Conservation (phyloP, 805 yeast genomes). For the Candida ipomoeae region DNA sequence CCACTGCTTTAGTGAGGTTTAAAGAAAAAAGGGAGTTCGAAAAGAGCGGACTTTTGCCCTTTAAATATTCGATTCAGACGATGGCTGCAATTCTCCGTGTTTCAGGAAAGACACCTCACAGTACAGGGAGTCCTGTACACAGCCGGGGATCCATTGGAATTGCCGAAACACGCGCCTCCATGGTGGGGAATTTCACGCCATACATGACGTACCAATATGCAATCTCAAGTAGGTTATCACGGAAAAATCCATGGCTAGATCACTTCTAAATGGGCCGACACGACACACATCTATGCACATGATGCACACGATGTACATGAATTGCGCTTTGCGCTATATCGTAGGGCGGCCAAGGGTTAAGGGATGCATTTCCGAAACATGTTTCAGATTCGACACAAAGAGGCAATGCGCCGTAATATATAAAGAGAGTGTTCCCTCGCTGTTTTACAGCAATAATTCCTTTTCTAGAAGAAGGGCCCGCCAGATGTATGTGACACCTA, state of each 20-base stretch:
- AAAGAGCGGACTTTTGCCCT: background rate
- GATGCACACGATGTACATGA: background rate
- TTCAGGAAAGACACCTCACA: background rate
- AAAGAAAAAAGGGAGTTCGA: background rate
- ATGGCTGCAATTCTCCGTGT: background rate
- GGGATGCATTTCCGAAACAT: background rate
- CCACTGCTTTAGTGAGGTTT: background rate
- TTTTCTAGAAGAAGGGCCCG: background rate
- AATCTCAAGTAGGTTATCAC: background rate
- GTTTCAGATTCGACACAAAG: background rate
- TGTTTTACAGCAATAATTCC: too few species aligned
- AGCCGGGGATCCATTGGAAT: background rate
- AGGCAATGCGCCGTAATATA: background rate
- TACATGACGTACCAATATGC: background rate
- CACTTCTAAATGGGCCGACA: background rate
- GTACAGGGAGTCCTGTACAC: background rate
- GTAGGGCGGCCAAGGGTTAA: background rate
- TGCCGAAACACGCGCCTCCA: background rate
- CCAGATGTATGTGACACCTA: background rate
- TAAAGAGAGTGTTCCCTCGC: background rate
- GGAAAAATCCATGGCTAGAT: background rate
- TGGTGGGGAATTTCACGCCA: background rate
- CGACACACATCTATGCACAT: background rate
- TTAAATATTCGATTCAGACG: background rate
- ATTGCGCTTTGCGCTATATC: background rate